Percentiles rank a stretch among this genome's conserved stretches.
phyloP scores from a whole-genome alignment of 1,284 basidiomycete species.

The Sporisorium sorghi region DNA sequence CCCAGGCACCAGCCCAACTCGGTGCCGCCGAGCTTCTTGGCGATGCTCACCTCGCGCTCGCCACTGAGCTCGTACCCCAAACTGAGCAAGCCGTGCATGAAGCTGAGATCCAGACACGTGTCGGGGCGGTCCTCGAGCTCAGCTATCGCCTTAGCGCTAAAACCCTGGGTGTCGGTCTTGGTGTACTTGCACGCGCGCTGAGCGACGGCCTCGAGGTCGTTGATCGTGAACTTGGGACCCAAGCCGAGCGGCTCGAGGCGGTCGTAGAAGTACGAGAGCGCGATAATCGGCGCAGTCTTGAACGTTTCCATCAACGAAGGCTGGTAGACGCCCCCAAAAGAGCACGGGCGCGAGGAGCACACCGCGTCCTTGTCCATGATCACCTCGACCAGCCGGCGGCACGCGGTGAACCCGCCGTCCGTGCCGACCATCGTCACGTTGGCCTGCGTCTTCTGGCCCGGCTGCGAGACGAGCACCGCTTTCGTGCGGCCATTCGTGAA shows the following conservation, averaged over 20 bases:
- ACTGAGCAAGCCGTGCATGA: constrained; percentile 87
- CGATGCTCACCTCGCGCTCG: constrained; percentile 74
- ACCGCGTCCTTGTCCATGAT: constrained; percentile 95
- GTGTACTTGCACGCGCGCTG: constrained; percentile 60
- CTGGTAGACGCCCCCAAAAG: constrained; percentile 97
- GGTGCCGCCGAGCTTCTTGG: constrained; percentile 87
- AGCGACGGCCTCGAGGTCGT: constrained; percentile 52
- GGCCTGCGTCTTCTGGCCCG: constrained; percentile 67
- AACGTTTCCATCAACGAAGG: constrained; percentile 92
- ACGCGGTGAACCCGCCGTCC: constrained; percentile 84
- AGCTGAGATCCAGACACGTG: constrained; percentile 94
- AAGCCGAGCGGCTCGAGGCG: constrained; percentile 84
- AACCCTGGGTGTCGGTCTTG: constrained; percentile 30
- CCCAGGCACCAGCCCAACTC: constrained; percentile 96
- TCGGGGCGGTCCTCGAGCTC: constrained; percentile 88
- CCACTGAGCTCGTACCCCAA: constrained; percentile 72
- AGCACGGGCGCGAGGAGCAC: constrained; percentile 84
- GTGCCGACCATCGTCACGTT: constrained; percentile 63
- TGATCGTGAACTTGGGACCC: constrained; percentile 64
- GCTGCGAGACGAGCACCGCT: constrained; percentile 78
- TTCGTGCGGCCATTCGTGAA: constrained; percentile 78
- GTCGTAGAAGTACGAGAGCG: constrained; percentile 92
- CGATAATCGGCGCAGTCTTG: constrained; percentile 69
- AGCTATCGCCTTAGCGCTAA: constrained; percentile 73
- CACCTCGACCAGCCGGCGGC: constrained; percentile 84